Evolutionary conservation across 108 stramenopile species (phyloP), one percentile per base, ranked within the genome.

Genomic region (Fragilaria radians): DNA sequence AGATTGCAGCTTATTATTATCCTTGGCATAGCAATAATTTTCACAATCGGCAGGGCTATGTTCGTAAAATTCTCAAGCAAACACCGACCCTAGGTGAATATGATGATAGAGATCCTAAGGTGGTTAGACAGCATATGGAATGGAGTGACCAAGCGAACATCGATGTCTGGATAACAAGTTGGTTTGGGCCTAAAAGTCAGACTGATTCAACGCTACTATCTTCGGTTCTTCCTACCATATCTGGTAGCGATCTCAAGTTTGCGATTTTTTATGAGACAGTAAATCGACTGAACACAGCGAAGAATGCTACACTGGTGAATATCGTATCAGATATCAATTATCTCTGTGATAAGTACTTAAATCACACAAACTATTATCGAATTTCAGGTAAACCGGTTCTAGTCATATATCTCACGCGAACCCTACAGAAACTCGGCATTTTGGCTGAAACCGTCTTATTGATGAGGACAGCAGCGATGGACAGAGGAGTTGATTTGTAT

Each of bases 341-440:
- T 51, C 56, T 73, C 22, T 29, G 26, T 26, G 25, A 51, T 4
- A 61, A 30, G 7, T 73, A 69, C 59, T 68, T 68, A 59, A 49
- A 64, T 21, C 67, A 68, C 18, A 46, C 67, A 5, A 65, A 64
- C 32, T 69, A 68, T 64, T 65, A 32, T 29, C 51, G 34, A 22
- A 73, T 73, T 24, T 28, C 63, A 45, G 68, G 63, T 21, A 32
- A 52, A 45, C 72, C 72, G 25, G 67, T 73, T 26, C 25, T 73
- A 3, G 32, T 64, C 30, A 55, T 73, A 14, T 68, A 68, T 26
- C 36, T 72, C 23, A 62, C 71, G 2, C 32, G 70, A 28, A 18
- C 14, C 11, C 28, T 71, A 36, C 21, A 55, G 5, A 9, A 1
- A 1, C 9, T 36, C 3, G 52, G 28, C 19, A 31, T 28, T 7